Evolutionary conservation across 306 rosid species (phyloP), one percentile per base, ranked within the genome.

Genomic region (barrel medic (Medicago truncatula)): DNA sequence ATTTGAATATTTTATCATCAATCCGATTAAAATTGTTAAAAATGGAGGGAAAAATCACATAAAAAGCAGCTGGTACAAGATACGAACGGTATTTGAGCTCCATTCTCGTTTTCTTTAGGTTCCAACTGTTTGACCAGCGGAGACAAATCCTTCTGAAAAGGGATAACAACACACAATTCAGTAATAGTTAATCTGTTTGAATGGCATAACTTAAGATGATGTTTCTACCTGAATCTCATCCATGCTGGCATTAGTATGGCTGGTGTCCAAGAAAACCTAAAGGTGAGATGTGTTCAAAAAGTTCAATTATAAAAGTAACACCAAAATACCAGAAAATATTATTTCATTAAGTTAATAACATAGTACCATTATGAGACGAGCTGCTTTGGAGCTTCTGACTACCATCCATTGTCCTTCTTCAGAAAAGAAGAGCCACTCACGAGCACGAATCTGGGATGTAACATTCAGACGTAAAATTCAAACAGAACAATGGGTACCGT

Each of bases 321-420:
- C 23, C 59, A 56, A 57, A 62, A 28, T 14, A 49, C n/a, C 70
- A 66, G 44, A 6, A 74, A 66, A 52, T 43, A 41, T 73, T 17
- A 49, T 15, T 47, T n/a, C 47, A 61, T 50, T 16, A 67, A n/a
- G 78, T 67, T 65, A 18, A 54, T 36, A 61, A 67, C 53, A 59
- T 56, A 23, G 46, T 87, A 95, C 98, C 97, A 92, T 90, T 79
- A 92, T 83, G 13, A 95, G 95, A 61, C 97, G 97, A 84, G 97
- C 93, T 36, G 97, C 88, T 83, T 90, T 89, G 58, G 98, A 87
- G 83, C 95, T 90, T 82, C 87, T 93, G 65, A 92, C 97, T 13
- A 95, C 93, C 95, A 85, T 85, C 98, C 98, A 95, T 77, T 92
- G 96, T 57, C 98, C 98, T 81, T 95, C 98, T 87, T 90, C 96